Conservation (phyloP, 2,329 filamentous ascomycete species). For the Mycogone perniciosa region DNA sequence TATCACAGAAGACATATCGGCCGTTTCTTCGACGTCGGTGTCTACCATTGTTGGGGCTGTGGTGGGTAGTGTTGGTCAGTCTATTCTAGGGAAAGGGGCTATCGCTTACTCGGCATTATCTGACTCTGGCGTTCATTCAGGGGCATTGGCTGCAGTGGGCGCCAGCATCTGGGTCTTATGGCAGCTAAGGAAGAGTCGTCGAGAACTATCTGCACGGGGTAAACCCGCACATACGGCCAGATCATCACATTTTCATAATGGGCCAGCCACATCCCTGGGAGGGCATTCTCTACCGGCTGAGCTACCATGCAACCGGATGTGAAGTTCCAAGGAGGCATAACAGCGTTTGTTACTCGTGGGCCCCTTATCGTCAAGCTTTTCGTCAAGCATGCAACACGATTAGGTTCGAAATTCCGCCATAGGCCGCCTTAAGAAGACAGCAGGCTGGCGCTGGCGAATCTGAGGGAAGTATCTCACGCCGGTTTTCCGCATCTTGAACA, state of each 20-base stretch:
- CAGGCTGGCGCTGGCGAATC: too few species aligned
- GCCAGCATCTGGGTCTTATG: slow-evolving; percentile 8
- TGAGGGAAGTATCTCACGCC: too few species aligned
- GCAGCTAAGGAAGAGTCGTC: neutral
- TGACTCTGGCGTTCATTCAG: neutral
- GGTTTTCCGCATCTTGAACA: too few species aligned
- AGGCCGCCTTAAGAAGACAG: too few species aligned
- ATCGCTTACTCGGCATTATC: neutral
- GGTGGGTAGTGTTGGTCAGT: slow-evolving; percentile 15
- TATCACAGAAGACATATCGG: neutral
- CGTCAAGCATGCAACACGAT: too few species aligned
- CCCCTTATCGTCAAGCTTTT: too few species aligned
- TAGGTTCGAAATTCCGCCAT: too few species aligned
- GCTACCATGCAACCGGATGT: too few species aligned
- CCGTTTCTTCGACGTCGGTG: neutral
- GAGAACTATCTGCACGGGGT: neutral
- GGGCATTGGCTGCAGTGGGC: slow-evolving; percentile 1
- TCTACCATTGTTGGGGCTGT: slow-evolving; percentile 10
- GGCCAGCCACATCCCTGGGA: too few species aligned
- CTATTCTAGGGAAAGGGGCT: neutral
- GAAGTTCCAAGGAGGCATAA: too few species aligned
- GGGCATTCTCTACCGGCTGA: too few species aligned
- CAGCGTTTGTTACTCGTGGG: too few species aligned
- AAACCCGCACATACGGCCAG: neutral
- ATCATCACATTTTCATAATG: neutral